Evolutionary conservation across 1,139 yeast species (phyloP), one percentile per base, ranked within the genome.

Genomic region (Meyerozyma athensensis): DNA sequence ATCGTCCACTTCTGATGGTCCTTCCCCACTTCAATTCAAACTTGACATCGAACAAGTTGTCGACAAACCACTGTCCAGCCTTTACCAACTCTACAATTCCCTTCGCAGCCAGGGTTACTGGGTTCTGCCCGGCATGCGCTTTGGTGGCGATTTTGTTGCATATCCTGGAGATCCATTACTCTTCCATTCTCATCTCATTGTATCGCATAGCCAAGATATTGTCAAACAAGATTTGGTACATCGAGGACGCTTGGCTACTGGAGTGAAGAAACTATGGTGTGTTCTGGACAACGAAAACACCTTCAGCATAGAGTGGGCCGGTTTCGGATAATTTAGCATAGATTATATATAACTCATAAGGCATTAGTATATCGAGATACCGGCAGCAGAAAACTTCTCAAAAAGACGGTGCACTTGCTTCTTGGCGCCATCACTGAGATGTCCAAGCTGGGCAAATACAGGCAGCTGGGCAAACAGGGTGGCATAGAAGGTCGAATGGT

Each of bases 141-240:
- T 90, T 56, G 98, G 98, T 1, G 95, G 96, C 3, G 80, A 81
- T 41, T 87, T 79, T 51, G 76, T 92, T 37, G 89, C 92, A 2
- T 92, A 92, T 49, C 97, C 97, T 0, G 97, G 97, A 0, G 98
- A 92, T 54, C 96, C 97, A 2, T 63, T 92, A 41, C 61, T 95
- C 36, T 92, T 79, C 53, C 98, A 92, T 58, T 85, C 97, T 2
- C 96, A 90, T 57, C 72, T 81, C 43, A 81, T 86, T 6, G 85
- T 86, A 2, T 77, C 78, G 38, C 72, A 80, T 1, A 53, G 65
- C 3, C 48, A 56, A 18, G 74, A 68, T 21, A 68, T 70, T 35
- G 53, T 68, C 43, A 64, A 72, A 69, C 74, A 48, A 65, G 80
- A 79, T 39, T 56, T 89, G 21, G 79, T 87, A 1, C 81, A 83